A percentile compares a stretch with the other conserved stretches of the same genome.
These are phyloP conservation scores for Nidula microcarpa DNA, from an alignment of 768 basidiomycete species.

Conservation along the genomic window DNA sequence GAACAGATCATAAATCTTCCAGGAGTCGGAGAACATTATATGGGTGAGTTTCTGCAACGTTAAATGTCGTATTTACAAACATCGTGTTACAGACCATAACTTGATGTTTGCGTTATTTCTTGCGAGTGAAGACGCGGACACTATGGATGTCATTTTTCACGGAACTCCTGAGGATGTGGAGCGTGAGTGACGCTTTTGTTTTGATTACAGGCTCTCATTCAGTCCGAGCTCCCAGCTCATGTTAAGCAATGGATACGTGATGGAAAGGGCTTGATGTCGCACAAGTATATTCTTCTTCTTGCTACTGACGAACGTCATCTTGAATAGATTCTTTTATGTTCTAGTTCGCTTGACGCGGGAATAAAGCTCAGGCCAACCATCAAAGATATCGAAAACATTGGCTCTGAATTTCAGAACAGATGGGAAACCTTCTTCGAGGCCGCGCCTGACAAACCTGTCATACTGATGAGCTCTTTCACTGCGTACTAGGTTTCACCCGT, in stretches of 20 bases:
- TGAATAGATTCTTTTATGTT: conserved; percentile 7
- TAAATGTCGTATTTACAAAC: neutral
- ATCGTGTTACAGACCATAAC: conserved; percentile 35
- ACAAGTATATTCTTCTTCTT: conserved; percentile 39
- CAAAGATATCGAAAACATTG: conserved; percentile 46
- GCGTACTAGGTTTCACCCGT: conserved; percentile 24
- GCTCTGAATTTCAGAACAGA: conserved; percentile 39
- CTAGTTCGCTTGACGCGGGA: conserved; percentile 50
- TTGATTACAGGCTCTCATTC: conserved; percentile 12
- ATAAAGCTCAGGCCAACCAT: conserved; percentile 52
- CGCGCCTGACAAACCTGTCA: conserved; percentile 53
- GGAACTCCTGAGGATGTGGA: conserved; percentile 31
- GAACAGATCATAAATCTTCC: conserved; percentile 58
- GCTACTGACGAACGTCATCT: neutral
- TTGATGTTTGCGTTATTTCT: conserved; percentile 32
- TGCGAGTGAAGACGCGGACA: conserved; percentile 41
- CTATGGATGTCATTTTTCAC: conserved; percentile 45
- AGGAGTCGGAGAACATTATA: conserved; percentile 72
- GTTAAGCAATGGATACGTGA: neutral
- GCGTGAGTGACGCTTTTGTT: conserved; percentile 26
- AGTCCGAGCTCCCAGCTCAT: conserved; percentile 17
- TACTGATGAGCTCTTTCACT: conserved; percentile 35
- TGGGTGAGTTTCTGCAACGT: conserved; percentile 32
- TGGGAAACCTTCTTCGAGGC: conserved; percentile 50
- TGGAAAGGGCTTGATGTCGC: conserved; percentile 47